A percentile compares a stretch with the other conserved stretches of the same genome.
Conservation (phyloP, 176 grass and related monocot species). For the Hyparrhenia diplandra region DNA sequence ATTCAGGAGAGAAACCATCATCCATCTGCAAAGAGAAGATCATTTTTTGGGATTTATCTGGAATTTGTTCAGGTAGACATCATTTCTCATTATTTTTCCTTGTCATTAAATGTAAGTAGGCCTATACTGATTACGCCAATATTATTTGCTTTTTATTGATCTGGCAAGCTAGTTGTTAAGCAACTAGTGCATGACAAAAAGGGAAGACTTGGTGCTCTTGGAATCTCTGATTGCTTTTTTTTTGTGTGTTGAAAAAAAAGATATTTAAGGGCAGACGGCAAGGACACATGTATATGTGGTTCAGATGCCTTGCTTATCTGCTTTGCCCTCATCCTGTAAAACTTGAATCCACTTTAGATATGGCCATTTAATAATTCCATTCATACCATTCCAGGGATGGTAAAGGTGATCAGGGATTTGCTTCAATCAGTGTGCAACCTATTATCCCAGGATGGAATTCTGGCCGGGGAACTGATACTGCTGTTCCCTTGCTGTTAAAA, state of each 20-base stretch:
- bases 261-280: background rate
- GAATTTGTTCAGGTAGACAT: slow-evolving; percentile 68
- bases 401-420: slow-evolving; percentile 20
- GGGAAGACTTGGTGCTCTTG: background rate
- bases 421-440: slow-evolving; percentile 38
- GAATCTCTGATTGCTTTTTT: background rate
- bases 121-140: background rate
- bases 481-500: background rate
- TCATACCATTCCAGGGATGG: slow-evolving; percentile 21
- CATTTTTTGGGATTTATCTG: slow-evolving; percentile 50
- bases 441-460: slow-evolving; percentile 27
- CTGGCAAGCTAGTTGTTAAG: background rate
- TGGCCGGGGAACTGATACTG: background rate
- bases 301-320: background rate
- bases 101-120: background rate
- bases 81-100: slow-evolving; percentile 20
- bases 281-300: background rate
- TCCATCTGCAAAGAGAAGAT: slow-evolving; percentile 23
- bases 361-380: background rate
- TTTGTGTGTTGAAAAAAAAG: background rate
- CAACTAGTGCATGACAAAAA: background rate
- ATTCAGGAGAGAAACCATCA: slow-evolving; percentile 19
- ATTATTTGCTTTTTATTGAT: background rate
- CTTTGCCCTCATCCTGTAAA: background rate
- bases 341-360: background rate